Conservation (phyloP, 1,139 yeast species). For the Sugiyamaella grinbergsii region DNA sequence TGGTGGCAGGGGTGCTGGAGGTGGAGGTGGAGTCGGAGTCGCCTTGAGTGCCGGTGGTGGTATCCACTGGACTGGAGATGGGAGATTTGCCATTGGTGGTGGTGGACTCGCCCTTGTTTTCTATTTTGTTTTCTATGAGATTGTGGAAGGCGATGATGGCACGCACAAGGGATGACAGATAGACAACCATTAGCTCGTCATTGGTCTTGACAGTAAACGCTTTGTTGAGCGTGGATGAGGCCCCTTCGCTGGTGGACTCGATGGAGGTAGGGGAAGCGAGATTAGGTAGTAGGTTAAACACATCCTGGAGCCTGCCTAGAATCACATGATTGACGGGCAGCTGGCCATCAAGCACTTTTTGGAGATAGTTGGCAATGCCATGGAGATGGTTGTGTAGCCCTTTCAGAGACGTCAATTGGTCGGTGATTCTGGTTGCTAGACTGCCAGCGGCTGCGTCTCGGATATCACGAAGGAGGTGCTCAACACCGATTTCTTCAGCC, state of each 20-base stretch:
- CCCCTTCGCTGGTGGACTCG: constrained; percentile 25
- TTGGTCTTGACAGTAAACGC: constrained; percentile 92
- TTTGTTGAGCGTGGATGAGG: constrained; percentile 51
- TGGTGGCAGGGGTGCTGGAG: not conserved
- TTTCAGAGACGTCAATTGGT: constrained; percentile 82
- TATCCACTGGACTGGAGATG: constrained; percentile 5
- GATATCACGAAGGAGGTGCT: constrained; percentile 88
- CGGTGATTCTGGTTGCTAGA: constrained; percentile 80
- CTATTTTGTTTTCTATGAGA: constrained; percentile 91
- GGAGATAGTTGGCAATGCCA: constrained; percentile 78
- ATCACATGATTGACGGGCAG: constrained; percentile 90
- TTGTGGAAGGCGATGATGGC: constrained; percentile 97
- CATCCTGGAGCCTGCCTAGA: constrained; percentile 90
- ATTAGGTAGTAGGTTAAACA: constrained; percentile 89
- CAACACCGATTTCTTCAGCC: constrained; percentile 99
- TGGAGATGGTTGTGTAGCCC: constrained; percentile 80
- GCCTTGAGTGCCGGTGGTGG: constrained; percentile 17
- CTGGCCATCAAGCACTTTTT: constrained; percentile 67
- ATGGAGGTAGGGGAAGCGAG: constrained; percentile 48
- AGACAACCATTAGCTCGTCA: constrained; percentile 93
- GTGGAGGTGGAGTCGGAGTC: not conserved
- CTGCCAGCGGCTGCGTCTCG: constrained; percentile 97
- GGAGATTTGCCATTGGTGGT: constrained; percentile 18
- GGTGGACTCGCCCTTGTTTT: constrained; percentile 49
- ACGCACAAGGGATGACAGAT: constrained; percentile 84